Conservation (phyloP, 164 flowering plant species). For the Vitis amurensis region DNA sequence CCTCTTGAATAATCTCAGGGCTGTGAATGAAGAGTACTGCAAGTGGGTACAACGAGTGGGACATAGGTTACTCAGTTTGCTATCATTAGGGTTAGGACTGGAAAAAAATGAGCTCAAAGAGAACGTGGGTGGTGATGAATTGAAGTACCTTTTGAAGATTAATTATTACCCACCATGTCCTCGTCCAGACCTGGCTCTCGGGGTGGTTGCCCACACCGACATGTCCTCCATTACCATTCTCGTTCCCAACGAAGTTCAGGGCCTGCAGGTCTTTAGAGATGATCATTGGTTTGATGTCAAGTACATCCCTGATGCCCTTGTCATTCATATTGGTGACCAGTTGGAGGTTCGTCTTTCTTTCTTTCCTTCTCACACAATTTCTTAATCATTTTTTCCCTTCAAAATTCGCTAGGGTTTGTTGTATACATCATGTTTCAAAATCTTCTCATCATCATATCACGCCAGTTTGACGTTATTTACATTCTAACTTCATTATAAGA, state of each 20-base stretch:
- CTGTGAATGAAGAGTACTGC: slow-evolving; percentile 55
- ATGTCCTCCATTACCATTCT: slow-evolving; percentile 48
- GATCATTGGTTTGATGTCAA: slow-evolving; percentile 48
- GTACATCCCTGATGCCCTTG: slow-evolving; percentile 53
- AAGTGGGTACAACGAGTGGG: slow-evolving; percentile 38
- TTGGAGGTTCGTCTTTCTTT: slow-evolving; percentile 34
- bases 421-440: no score
- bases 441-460: no score
- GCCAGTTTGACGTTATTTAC: no score
- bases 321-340: slow-evolving; percentile 62
- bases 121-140: slow-evolving; percentile 46
- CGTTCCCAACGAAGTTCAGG: slow-evolving; percentile 57
- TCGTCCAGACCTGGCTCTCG: slow-evolving; percentile 60
- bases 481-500: no score
- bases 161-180: slow-evolving; percentile 75
- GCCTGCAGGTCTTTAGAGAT: slow-evolving; percentile 54
- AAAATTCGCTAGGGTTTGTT: no score
- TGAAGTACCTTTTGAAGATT: slow-evolving; percentile 46
- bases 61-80: slow-evolving; percentile 34
- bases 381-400: no score
- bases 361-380: no score
- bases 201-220: slow-evolving; percentile 63
- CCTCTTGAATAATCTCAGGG: slow-evolving; percentile 27
- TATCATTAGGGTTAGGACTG: slow-evolving; percentile 55
- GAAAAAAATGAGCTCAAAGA: slow-evolving; percentile 41